Base-by-base conservation (phyloP, 2,329 filamentous ascomycete species). In the Monosporascus sp. region DNA sequence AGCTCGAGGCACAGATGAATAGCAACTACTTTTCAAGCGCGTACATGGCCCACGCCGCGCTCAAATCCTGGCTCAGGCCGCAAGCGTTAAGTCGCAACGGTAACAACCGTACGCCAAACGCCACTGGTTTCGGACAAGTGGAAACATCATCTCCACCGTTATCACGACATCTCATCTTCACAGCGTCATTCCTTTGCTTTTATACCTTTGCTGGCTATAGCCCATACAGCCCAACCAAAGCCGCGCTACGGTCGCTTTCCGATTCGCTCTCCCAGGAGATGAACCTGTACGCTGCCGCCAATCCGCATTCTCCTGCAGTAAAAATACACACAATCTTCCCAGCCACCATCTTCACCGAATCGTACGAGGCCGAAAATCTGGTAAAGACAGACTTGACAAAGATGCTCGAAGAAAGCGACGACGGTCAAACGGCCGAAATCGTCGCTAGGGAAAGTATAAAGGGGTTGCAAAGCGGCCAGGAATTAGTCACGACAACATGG, bases 281-380 rank as follows among this genome's bases (percentile, higher is more conserved):
- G 60, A 65, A 70, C 17, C 63, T 72, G 6, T 71, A 71, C 48
- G 61, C 62, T 1, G 63, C 61, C 4, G 61, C 67, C 3, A 53
- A 62, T 27, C 66, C 66, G 2, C 41, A 53, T 4, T 17, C 53
- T 16, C 65, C 67, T 0, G 55, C 47, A 2, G 58, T 89, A 47
- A 77, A 79, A 55, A 77, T 88, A n/a, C 85, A 88, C 58, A 78
- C 79, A 43, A 74, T 89, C 19, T 82, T 82, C 58, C 86, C 87
- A 0, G 85, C 81, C 56, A 85, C 82, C 0, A 89, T 89, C 52
- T 72, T 78, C n/a, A 79, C 77, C 1, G 79, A 84, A 0, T 83
- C 84, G 0, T 49, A 79, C 19, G 64, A 66, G 16, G 59, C 62
- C 20, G 71, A 73, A 59, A 70, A 73, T 52, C 26, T 48, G 20